Evolutionary conservation across 2,329 filamentous ascomycete species (phyloP).

Genomic region (Beauveria brongniartii): DNA sequence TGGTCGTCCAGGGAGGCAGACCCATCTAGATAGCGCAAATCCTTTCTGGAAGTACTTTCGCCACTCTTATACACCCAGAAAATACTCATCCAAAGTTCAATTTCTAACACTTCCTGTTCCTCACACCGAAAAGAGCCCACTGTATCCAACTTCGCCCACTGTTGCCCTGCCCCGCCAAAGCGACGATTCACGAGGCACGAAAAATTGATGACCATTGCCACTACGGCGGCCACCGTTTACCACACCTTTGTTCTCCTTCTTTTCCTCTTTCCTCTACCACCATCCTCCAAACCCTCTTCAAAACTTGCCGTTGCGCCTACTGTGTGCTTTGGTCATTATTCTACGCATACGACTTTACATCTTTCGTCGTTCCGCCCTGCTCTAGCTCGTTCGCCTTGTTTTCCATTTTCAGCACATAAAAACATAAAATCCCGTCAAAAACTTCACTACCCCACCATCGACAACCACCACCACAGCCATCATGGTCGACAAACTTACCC

Average conservation of each 20-base stretch:
- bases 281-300: constrained; percentile 8
- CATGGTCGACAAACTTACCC: constrained; percentile 92
- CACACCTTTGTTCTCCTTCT: constrained; percentile 14
- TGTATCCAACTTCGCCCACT: neutral
- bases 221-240: constrained; percentile 14
- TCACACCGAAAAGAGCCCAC: neutral
- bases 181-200: constrained; percentile 31
- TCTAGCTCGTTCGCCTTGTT: neutral
- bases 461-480: constrained; percentile 9
- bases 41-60: neutral
- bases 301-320: constrained; percentile 16
- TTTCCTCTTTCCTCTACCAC: constrained; percentile 3
- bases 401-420: constrained; percentile 1
- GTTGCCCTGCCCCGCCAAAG: constrained; percentile 24
- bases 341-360: constrained; percentile 4
- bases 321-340: constrained; percentile 14
- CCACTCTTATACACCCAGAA: neutral
- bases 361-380: neutral
- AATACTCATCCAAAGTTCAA: neutral
- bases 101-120: neutral
- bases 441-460: constrained; percentile 14
- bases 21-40: neutral
- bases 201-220: constrained; percentile 32
- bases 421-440: constrained; percentile 13
- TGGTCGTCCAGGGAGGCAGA: neutral